Evolutionary conservation across 2,329 filamentous ascomycete genomes (phyloP).

Genomic region (Penicillium fuscoglaucum): DNA sequence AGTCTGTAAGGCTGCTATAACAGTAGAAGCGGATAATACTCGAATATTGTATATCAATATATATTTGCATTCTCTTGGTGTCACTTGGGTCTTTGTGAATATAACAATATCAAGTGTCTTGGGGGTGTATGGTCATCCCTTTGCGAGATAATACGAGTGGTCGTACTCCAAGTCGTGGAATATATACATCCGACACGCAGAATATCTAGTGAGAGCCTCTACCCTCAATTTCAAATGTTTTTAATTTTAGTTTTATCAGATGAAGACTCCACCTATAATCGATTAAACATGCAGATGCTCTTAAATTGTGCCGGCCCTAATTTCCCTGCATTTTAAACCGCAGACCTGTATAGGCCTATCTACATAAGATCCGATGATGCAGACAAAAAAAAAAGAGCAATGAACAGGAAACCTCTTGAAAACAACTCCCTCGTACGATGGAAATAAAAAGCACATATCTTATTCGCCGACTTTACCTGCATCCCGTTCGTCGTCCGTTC

Average conservation of each 20-base stretch:
- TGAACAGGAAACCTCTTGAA: conserved; percentile 29
- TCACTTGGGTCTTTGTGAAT: background rate
- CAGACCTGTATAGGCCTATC: conserved; percentile 25
- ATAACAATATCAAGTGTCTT: background rate
- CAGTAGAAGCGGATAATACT: background rate
- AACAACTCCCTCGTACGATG: conserved; percentile 37
- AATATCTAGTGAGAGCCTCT: background rate
- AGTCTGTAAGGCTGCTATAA: background rate
- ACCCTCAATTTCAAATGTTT: background rate
- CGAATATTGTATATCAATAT: background rate
- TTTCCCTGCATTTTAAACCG: conserved; percentile 20
- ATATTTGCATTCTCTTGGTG: background rate
- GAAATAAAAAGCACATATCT: conserved; percentile 30
- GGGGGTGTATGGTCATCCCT: background rate
- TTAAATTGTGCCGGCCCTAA: conserved; percentile 5
- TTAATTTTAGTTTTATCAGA: background rate
- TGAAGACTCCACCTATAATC: background rate
- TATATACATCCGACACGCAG: background rate
- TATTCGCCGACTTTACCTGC: conserved; percentile 31
- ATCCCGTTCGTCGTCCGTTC: conserved; percentile 20
- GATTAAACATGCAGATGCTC: conserved; percentile 10
- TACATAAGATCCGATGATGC: conserved; percentile 27
- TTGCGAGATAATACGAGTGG: background rate
- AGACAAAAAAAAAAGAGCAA: conserved; percentile 22
- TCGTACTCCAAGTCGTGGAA: background rate